Evolutionary conservation across 176 grass and related monocot genomes (phyloP), one percentile per base, ranked within the genome.

Genomic region (Pharus latifolius): DNA sequence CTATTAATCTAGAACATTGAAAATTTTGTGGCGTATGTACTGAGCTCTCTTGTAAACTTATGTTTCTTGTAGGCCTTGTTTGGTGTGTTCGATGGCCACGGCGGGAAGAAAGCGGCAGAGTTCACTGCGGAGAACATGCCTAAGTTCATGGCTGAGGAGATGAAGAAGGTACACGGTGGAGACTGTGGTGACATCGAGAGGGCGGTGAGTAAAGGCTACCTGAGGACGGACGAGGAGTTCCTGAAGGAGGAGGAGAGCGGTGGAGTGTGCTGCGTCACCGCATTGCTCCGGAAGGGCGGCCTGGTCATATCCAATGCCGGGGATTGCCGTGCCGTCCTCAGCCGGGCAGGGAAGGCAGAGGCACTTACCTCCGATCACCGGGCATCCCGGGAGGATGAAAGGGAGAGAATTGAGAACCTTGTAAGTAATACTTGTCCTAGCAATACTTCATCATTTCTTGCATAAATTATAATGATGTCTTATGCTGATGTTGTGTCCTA

Each of bases 1-100:
- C n/a, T n/a, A n/a, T n/a, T n/a, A n/a, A n/a, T n/a, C n/a, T n/a
- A n/a, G n/a, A n/a, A n/a, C n/a, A n/a, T n/a, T n/a, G n/a, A n/a
- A n/a, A n/a, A n/a, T n/a, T n/a, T n/a, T n/a, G n/a, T n/a, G n/a
- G n/a, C n/a, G n/a, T n/a, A n/a, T n/a, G n/a, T n/a, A n/a, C n/a
- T n/a, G n/a, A n/a, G n/a, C n/a, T n/a, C n/a, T n/a, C n/a, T n/a
- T n/a, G n/a, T n/a, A n/a, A n/a, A n/a, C n/a, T n/a, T n/a, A n/a
- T n/a, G n/a, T n/a, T n/a, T n/a, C n/a, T n/a, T 74, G 6, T 80
- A 99, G 96, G 84, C 96, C 19, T 77, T 99, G 20, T 99, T 95
- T 44, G 96, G 84, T n/a, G 84, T 99, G 22, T 99, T 99, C 25
- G 96, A 99, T 45, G 96, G 96, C 2, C 96, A 99, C 75, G 87